Base-by-base conservation (phyloP, 2,329 filamentous ascomycete genomes). In the Aspergillus sp. region DNA sequence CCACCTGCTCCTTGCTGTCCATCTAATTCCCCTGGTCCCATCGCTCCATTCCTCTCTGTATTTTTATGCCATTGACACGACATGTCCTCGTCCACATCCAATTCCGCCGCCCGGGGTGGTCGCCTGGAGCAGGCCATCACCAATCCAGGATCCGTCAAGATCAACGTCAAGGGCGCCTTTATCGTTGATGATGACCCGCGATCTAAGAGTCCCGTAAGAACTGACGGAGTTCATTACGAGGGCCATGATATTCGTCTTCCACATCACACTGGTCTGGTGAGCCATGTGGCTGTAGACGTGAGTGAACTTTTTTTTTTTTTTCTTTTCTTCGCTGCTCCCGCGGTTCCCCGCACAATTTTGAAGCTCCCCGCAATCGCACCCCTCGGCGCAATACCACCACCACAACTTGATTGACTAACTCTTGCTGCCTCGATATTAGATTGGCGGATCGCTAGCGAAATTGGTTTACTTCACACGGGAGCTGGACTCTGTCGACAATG, bases 381-480 rank as follows among this genome's bases (percentile, higher is more conserved):
- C 48, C 57, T 48, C 56, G 52, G 47, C 56, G 54, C 60, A 47
- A 48, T 54, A 61, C 38, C 39, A 54, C 53, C 57, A 62, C 41
- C 39, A 54, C 53, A n/a, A 49, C 27, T 21, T 44, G 15, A 8
- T 25, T 42, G 19, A 51, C 55, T 64, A 32, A 62, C 65, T 54
- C 57, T 44, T 15, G 21, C 32, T 53, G 13, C 42, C 11, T 19
- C 47, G 3, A n/a, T 58, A n/a, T 39, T 50, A 96, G 91, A 98
- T 99, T 76, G 95, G 95, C 66, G 95, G 95, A 67, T 96, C 93
- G 15, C 83, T 99, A 36, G 93, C 92, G 66, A 99, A 99, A 80
- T 86, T 99, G 49, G 95, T 99, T 62, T 99, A 97, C 81, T 98
- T 98, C 73, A 95, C 93, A 17, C 90, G 91, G 66, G 95, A 98